Evolutionary conservation across 768 basidiomycete genomes (phyloP), one percentile per base, ranked within the genome.

Genomic region (Mycena metata): DNA sequence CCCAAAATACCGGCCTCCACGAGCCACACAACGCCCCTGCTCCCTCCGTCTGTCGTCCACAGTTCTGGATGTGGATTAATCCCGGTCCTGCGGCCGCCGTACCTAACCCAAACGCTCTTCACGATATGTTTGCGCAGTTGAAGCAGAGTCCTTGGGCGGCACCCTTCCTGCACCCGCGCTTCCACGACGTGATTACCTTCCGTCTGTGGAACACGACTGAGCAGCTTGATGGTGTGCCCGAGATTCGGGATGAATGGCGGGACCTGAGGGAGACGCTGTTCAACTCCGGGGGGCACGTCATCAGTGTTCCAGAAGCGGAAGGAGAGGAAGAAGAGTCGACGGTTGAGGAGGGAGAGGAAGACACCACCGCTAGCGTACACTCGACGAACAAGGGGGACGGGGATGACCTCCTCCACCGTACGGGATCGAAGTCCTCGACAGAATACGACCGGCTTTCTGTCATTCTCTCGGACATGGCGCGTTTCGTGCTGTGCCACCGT

Each of bases 61-160:
- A 96, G 76, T 93, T 98, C 79, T 97, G 95, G 95, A 79, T 98
- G 58, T 98, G 96, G 96, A 94, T 98, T 77, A 97, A 96, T 74
- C 96, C 95, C 16, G 95, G 95, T 24, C 95, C 95, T 17, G 96
- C 95, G 2, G 94, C 95, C 8, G 83, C 90, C 39, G 85, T 94
- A 1, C 93, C 94, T 0, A 94, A 95, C 72, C 92, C 93, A 0
- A 86, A 83, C 19, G 96, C 94, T 2, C 77, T 91, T 55, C 82
- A 82, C 60, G 93, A 96, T 74, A 96, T 98, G 95, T 94, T 88
- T 74, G 86, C 88, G 21, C 86, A 90, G 74, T 83, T 98, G 61
- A 90, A 89, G 75, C 77, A 81, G 9, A 98, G 89, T 77, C 93
- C 96, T 1, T 98, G 96, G 96, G 93, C 94, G 0, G 88, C 93